Evolutionary conservation across 768 basidiomycete genomes (phyloP), one percentile per base, ranked within the genome.

Genomic region (Pholiota molesta): DNA sequence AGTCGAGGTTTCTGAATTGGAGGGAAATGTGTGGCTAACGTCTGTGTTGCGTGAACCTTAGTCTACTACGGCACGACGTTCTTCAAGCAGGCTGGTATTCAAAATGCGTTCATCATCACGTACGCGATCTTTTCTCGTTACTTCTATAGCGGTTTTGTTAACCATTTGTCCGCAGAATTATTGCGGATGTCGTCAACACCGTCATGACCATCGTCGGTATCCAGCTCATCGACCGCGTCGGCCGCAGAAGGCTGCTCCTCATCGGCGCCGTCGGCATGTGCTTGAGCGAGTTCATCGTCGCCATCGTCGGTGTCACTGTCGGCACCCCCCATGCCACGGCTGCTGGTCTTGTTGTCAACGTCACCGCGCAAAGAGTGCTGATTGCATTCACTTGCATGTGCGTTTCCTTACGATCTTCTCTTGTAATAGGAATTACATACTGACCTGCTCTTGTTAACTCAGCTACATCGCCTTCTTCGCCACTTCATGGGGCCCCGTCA

Each of bases 181-280:
- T 71, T 65, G 88, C 87, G 63, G 86, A 85, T 72, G 81, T 92
- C 69, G 88, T 94, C 74, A 90, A 92, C 74, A 86, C 86, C 29
- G 80, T 81, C 73, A 91, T 88, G 75, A 96, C 94, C 55, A 77
- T 92, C 35, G 78, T 90, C 61, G 90, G 90, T 40, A 84, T 94
- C 72, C 91, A 82, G 73, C 83, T 87, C 68, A 86, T 95, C 64
- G 94, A 96, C 72, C 81, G 81, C 51, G 82, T 91, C 70, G 94
- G 94, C 60, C 91, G 94, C 67, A 86, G 94, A 57, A 81, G 83
- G 31, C 83, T 95, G 55, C 83, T 94, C 54, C 79, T 93, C 71
- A 83, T 85, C 64, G 94, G 94, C 66, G 92, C 94, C 33, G 71
- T 81, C 57, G 87, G 89, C 63, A 95, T 95, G 94, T 81, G 86